Evolutionary conservation across 805 yeast species (phyloP), one percentile per base, ranked within the genome.

Genomic region (Saccharomycopsis javanensis): DNA sequence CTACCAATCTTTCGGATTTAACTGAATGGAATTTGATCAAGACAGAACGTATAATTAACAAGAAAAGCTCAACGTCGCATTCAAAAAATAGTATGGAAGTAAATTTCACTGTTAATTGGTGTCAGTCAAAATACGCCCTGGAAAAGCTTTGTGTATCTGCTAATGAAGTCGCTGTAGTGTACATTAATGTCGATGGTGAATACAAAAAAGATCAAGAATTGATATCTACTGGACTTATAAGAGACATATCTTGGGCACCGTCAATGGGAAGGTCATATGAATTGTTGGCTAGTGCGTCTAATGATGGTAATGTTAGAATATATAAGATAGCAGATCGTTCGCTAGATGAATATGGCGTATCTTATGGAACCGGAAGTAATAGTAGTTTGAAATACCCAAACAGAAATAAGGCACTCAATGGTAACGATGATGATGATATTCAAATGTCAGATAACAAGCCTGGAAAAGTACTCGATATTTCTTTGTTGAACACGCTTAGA

Each of bases 221-320:
- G 52, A 86, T 90, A 1, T 97, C 89, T 42, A 78, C 80, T 55
- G 96, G 96, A 1, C 75, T 92, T 45, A 88, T 92, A 34, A 76
- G 98, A 65, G 86, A 90, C 16, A 88, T 91, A 4, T 78, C 91
- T 31, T 92, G 99, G 99, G 98, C 98, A 0, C 97, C 98, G 2
- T 82, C 95, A 0, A 88, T 91, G 85, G 98, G 98, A 1, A 75
- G 96, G 63, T 82, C 85, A 61, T 88, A 81, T 68, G 96, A 92
- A 64, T 73, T 91, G 52, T 76, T 94, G 48, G 98, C 99, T 0
- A 92, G 98, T 0, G 98, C 95, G 4, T 90, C 96, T 68, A 90
- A 90, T 68, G 99, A 94, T 68, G 99, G 98, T 0, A 81, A 76
- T 65, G 90, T 94, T 10, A 79, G 98, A 55, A 84, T 94, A 2